Base-by-base conservation (phyloP, 2,329 filamentous ascomycete genomes). In the Fusarium pseudoanthophilum region DNA sequence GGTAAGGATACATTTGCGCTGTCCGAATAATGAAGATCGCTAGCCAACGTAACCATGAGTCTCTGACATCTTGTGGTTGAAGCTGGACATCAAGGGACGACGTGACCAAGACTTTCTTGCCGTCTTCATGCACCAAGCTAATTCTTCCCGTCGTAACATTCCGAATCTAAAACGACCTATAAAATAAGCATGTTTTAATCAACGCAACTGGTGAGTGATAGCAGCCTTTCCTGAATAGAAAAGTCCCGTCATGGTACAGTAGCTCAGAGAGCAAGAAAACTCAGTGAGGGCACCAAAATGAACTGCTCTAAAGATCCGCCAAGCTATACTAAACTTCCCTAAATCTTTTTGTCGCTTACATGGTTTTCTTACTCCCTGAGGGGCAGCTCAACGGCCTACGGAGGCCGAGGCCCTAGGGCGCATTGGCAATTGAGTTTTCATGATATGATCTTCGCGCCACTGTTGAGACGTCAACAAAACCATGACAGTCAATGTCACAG, bases 401-500 rank as follows among this genome's bases (percentile, higher is more conserved):
- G 34, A 53, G 39, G 49, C 36, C 59, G 49, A 56, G 34, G 36
- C 52, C 24, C 10, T 18, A 55, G 21, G 15, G 39, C 10, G 48
- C 51, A 43, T 60, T 68, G 42, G 43, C n/a, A 56, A 51, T 42
- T 48, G 48, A 14, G 21, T 30, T 51, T 39, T 21, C 37, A 65
- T 58, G 59, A 48, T 42, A 52, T 70, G 60, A 65, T 69, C 34
- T 42, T 69, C 18, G 13, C 42, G 21, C 30, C 59, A 40, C 21
- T 42, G 37, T 61, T 55, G 51, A 53, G 51, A 40, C n/a, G 13
- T 32, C 30, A 42, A 61, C 30, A 53, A 18, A 39, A n/a, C 43
- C 13, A 9, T 28, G 18, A 37, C 24, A 60, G 26, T 18, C 7
- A 11, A 9, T 43, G 21, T 10, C 16, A 20, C 7, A 34, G 26